Evolutionary conservation across 345 rosid species (phyloP).

Genomic region (Conringia planisiliqua): DNA sequence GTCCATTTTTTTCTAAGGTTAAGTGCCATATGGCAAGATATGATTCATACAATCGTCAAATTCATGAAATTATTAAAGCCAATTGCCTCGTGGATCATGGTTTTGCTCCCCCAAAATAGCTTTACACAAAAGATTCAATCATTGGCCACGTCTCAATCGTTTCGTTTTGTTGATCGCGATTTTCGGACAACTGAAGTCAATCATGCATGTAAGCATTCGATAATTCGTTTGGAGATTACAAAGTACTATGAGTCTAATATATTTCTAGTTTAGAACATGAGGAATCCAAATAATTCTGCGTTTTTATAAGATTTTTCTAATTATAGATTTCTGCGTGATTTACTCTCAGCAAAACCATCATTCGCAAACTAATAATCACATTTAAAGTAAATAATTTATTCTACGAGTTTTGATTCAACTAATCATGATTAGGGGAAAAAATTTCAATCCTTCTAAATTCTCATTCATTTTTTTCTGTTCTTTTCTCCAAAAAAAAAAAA

Average conservation of each 20-base stretch:
- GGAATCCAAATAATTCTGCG: too few species aligned
- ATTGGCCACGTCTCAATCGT: background rate
- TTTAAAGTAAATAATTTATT: too few species aligned
- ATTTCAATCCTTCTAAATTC: background rate
- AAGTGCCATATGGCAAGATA: background rate
- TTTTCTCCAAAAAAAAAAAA: background rate
- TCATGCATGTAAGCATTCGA: background rate
- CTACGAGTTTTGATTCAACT: background rate
- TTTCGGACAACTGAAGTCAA: background rate
- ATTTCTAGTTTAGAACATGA: background rate
- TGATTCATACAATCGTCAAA: conserved; percentile 3
- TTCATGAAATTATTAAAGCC: background rate
- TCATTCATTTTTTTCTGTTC: background rate
- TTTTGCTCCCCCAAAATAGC: background rate
- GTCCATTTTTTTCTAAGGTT: background rate
- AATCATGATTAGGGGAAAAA: background rate
- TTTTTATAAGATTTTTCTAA: too few species aligned
- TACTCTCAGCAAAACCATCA: too few species aligned
- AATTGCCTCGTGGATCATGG: conserved; percentile 7
- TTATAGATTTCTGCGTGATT: too few species aligned
- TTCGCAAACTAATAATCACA: too few species aligned
- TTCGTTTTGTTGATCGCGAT: background rate
- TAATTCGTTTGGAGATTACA: too few species aligned
- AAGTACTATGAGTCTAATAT: background rate
- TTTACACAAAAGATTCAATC: background rate